Conservation (phyloP, 306 rosid species). For the Styphnolobium japonicum region DNA sequence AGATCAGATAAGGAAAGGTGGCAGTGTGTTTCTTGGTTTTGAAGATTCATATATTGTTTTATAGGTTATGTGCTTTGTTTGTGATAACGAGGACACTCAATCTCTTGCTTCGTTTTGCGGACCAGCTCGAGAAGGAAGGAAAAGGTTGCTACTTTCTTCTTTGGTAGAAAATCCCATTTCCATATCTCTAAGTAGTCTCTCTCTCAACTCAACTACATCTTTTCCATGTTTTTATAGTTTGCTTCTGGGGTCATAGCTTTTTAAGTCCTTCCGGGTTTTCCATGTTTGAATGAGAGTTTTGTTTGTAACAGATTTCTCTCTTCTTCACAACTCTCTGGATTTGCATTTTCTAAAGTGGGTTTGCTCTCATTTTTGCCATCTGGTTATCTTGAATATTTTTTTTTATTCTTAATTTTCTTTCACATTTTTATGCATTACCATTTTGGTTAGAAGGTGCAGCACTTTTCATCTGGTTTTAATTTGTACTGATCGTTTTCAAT, state of each 20-base stretch:
- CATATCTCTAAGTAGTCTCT: slow-evolving; percentile 38
- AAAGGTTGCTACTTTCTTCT: slow-evolving; percentile 40
- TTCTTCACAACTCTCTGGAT: not conserved
- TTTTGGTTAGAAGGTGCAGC: slow-evolving; percentile 11
- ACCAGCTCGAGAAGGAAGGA: slow-evolving; percentile 16
- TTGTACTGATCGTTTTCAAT: not conserved
- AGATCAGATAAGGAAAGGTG: not conserved
- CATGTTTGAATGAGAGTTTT: not conserved
- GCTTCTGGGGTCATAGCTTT: not conserved
- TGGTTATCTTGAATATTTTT: not conserved
- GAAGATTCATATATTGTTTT: not conserved
- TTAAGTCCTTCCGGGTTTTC: not conserved
- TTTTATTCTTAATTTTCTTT: not conserved
- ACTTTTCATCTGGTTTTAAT: not conserved
- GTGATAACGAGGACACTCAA: slow-evolving; percentile 43
- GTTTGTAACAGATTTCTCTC: not conserved
- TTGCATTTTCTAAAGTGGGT: slow-evolving; percentile 10
- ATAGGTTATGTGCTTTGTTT: not conserved
- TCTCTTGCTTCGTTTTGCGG: slow-evolving; percentile 56
- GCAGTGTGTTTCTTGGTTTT: not conserved
- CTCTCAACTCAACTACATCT: not conserved
- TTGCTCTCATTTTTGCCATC: not conserved
- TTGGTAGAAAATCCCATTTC: slow-evolving; percentile 36
- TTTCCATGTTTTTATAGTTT: not conserved
- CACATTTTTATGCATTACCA: not conserved